Evolutionary conservation across 768 basidiomycete genomes (phyloP).

Genomic region (Termitomyces bulborhizus): DNA sequence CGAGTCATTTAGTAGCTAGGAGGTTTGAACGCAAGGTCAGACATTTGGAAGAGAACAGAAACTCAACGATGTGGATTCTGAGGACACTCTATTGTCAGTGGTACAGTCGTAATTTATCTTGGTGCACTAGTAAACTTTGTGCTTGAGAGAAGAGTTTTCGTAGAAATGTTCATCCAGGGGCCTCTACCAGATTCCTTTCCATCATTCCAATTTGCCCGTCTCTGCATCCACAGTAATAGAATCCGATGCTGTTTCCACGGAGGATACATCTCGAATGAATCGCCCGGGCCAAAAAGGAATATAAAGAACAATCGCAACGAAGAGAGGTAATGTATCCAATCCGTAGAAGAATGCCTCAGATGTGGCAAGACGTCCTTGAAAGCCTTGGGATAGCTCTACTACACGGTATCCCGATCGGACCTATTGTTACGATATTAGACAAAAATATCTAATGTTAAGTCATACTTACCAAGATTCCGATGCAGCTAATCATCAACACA

Average conservation of each 20-base stretch:
- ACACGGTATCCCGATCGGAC: constrained; percentile 59
- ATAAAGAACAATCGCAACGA: constrained; percentile 52
- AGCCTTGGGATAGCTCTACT: constrained; percentile 59
- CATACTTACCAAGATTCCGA: constrained; percentile 51
- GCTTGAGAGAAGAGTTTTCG: background rate
- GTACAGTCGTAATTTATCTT: background rate
- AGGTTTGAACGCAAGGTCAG: too few species aligned
- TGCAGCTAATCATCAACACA: constrained; percentile 46
- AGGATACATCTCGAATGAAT: constrained; percentile 28
- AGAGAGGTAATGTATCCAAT: constrained; percentile 59
- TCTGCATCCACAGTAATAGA: background rate
- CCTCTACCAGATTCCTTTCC: background rate
- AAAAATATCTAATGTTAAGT: background rate
- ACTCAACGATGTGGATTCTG: background rate
- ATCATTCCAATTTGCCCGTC: background rate
- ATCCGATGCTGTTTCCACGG: background rate
- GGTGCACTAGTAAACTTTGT: too few species aligned
- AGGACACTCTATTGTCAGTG: background rate
- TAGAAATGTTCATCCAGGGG: too few species aligned
- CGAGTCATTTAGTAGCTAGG: too few species aligned
- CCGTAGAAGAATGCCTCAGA: constrained; percentile 61
- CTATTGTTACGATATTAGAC: constrained; percentile 20
- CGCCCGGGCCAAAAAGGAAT: constrained; percentile 64
- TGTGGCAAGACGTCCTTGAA: constrained; percentile 46
- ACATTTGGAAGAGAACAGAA: background rate